Conservation (phyloP, 805 yeast species). For the Lipomyces chichibuensis region DNA sequence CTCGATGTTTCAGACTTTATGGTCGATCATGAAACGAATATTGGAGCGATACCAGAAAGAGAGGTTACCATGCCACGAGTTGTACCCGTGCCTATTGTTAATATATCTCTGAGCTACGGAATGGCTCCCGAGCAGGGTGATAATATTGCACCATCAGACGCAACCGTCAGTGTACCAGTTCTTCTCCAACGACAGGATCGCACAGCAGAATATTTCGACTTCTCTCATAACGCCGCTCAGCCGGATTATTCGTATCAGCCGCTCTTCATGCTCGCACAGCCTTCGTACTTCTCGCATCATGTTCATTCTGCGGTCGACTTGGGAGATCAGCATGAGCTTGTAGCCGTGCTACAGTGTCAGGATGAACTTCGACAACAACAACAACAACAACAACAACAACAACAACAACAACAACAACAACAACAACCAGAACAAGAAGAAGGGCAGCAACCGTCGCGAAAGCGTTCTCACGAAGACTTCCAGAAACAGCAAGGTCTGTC, state of each 20-base stretch:
- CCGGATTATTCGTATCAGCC: neutral
- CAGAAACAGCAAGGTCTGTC: neutral
- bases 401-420: too few relatives aligned
- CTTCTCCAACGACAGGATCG: neutral
- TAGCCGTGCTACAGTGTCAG: neutral
- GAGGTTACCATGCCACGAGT: neutral
- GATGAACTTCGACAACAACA: neutral
- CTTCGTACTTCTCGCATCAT: neutral
- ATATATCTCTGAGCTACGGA: neutral
- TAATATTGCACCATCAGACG: neutral
- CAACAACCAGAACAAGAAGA: too few relatives aligned
- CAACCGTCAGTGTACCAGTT: neutral
- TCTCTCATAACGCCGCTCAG: neutral
- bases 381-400: too few relatives aligned
- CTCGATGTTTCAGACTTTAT: neutral
- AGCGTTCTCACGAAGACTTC: neutral
- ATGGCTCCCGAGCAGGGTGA: neutral
- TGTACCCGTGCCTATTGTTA: neutral
- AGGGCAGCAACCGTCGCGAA: neutral
- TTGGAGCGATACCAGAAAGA: neutral
- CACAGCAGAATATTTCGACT: neutral
- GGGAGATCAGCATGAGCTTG: constrained; percentile 1
- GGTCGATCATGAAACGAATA: neutral
- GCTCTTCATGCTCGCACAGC: neutral
- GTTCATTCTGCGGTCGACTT: neutral